Percentiles rank a stretch among this genome's conserved stretches.
Conservation (phyloP, 352 stramenopile species). For the Pythium plurisporium region DNA sequence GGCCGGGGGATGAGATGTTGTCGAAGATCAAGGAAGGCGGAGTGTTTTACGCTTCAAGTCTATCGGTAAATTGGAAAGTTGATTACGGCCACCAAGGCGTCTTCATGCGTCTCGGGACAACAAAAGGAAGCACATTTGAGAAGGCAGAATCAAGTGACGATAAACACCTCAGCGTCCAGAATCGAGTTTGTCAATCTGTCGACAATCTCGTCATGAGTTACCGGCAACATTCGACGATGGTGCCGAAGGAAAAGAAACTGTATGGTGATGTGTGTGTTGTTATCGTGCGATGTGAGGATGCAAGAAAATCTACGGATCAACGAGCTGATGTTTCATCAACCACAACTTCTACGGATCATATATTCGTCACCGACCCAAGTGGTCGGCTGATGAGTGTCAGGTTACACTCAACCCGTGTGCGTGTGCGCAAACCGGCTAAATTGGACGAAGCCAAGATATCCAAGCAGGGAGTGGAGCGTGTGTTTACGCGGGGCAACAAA, state of each 20-base stretch:
- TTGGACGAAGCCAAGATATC: background rate
- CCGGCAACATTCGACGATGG: background rate
- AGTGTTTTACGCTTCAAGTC: conserved; percentile 55
- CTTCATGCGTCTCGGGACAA: conserved; percentile 57
- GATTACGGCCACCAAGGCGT: conserved; percentile 32
- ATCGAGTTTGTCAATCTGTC: conserved; percentile 5
- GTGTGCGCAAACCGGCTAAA: background rate
- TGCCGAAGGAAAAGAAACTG: conserved; percentile 11
- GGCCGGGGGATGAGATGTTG: conserved; percentile 51
- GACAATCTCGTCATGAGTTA: background rate
- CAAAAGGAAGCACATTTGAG: conserved; percentile 51
- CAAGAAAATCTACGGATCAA: background rate
- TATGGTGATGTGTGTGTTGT: conserved; percentile 18
- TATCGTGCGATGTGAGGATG: conserved; percentile 10
- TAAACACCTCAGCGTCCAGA: background rate
- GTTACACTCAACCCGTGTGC: conserved; percentile 23
- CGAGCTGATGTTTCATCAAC: background rate
- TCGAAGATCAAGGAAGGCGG: conserved; percentile 41
- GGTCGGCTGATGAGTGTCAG: conserved; percentile 54
- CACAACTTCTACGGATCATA: conserved; percentile 28
- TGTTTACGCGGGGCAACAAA: conserved; percentile 43
- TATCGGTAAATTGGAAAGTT: conserved; percentile 68
- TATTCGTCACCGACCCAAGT: conserved; percentile 56
- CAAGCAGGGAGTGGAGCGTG: conserved; percentile 23
- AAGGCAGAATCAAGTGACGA: background rate